Evolutionary conservation across 805 yeast genomes (phyloP), one percentile per base, ranked within the genome.

Genomic region (Tetrapisispora nanseiensis): DNA sequence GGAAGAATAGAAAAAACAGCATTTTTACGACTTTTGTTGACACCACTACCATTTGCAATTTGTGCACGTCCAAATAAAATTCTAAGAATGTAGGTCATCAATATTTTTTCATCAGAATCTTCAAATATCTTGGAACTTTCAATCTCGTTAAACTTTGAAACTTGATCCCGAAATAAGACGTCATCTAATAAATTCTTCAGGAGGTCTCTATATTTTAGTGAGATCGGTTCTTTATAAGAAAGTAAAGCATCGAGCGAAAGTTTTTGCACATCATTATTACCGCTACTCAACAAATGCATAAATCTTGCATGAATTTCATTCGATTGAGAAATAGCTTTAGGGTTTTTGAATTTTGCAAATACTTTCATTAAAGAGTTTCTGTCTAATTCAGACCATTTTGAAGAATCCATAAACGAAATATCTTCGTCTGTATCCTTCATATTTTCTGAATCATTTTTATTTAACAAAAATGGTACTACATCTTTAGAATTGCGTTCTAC

Each of bases 41-140:
- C 74, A 45, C 86, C 86, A 57, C 83, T 80, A 1, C 75, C 67
- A 42, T 69, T 73, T 31, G 79, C 70, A 1, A 80, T 72, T 61
- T 86, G 94, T 8, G 87, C 86, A 44, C 95, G 72, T 8, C 97
- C 97, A 61, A 81, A 90, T 18, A 92, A 65, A 21, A 92, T 80
- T 50, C 96, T 67, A 38, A 87, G 57, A 4, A 87, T 71, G 24
- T 84, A 54, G 1, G 94, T 92, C 74, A 86, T 75, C 2, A 90
- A 70, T 1, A 47, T 59, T 2, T 59, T 66, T 13, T 72, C 65
- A 56, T 92, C 97, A 3, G 67, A 68, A 7, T 67, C 70, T 47
- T 82, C 86, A 41, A 87, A 69, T 2, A 70, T 61, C 3, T 64
- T 68, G 8, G 77, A 72, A 5, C 72, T 76, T 18, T 71, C 66